These are phyloP conservation scores for Chytriomyces sp. DNA, from an alignment of 192 early-diverging fungal species.

Conservation along the genomic window DNA sequence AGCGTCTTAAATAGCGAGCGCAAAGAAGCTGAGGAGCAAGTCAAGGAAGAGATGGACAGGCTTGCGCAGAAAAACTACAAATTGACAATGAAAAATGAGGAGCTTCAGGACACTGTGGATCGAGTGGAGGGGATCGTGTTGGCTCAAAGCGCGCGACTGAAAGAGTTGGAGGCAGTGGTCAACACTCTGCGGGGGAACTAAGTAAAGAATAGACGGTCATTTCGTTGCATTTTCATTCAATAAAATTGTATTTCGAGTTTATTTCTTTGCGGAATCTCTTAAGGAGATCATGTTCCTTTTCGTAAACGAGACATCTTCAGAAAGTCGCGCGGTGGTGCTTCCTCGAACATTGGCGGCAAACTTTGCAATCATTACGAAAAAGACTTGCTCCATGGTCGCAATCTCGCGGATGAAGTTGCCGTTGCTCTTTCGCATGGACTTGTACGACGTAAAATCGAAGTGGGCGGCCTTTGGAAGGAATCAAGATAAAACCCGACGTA, in stretches of 20 bases:
- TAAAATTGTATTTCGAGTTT: not conserved
- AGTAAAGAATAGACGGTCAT: too few relatives aligned
- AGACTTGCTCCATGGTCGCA: not conserved
- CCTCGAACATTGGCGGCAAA: not conserved
- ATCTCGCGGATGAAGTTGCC: not conserved
- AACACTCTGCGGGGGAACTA: constrained; percentile 14
- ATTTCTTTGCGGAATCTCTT: not conserved
- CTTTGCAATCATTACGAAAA: constrained; percentile 7
- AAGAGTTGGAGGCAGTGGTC: constrained; percentile 28
- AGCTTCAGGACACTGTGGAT: constrained; percentile 49
- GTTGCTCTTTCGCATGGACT: not conserved
- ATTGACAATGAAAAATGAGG: constrained; percentile 58
- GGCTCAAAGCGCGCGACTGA: not conserved
- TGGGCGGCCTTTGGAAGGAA: not conserved
- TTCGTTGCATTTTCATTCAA: too few relatives aligned
- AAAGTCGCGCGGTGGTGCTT: too few relatives aligned
- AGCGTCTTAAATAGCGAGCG: constrained; percentile 58
- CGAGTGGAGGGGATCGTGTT: constrained; percentile 30
- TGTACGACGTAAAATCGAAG: not conserved
- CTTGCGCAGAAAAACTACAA: constrained; percentile 86
- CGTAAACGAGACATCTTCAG: too few relatives aligned
- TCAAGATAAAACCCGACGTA: too few relatives aligned
- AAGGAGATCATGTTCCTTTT: not conserved
- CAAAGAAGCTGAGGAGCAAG: constrained; percentile 64
- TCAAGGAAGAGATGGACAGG: constrained; percentile 76